Percentiles rank a stretch among this genome's conserved stretches.
These are phyloP conservation scores for Seiridium cupressi DNA, from an alignment of 2,329 filamentous ascomycete species.

Conservation along the genomic window DNA sequence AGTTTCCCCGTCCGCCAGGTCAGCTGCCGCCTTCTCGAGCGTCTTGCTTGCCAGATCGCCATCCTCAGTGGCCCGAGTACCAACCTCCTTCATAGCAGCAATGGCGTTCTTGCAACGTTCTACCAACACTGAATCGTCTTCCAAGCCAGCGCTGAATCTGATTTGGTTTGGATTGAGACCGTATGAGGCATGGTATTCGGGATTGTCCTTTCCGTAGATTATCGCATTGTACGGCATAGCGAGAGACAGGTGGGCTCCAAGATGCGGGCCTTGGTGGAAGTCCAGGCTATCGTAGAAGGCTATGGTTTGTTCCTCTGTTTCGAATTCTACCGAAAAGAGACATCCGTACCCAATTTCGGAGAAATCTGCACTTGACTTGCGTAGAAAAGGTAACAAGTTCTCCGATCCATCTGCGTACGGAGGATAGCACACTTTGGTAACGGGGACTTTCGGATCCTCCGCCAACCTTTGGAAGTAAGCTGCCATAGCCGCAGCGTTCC, in stretches of 20 bases:
- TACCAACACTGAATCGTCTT: conserved; percentile 39
- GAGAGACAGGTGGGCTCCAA: conserved; percentile 52
- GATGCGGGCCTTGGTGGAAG: conserved; percentile 50
- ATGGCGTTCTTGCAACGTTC: conserved; percentile 15
- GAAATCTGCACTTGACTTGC: conserved; percentile 40
- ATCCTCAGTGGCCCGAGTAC: conserved; percentile 3
- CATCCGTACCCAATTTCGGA: conserved; percentile 52
- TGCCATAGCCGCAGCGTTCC: conserved; percentile 42
- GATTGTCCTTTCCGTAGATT: conserved; percentile 39
- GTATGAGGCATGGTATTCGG: conserved; percentile 32
- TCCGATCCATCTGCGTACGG: conserved; percentile 19
- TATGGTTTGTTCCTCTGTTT: conserved; percentile 32
- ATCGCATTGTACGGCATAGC: conserved; percentile 45
- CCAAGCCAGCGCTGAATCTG: conserved; percentile 46
- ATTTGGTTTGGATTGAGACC: conserved; percentile 40
- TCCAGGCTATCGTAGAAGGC: conserved; percentile 50
- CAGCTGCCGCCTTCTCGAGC: neutral
- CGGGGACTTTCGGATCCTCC: conserved; percentile 28
- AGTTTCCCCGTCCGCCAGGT: neutral
- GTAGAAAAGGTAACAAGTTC: conserved; percentile 25
- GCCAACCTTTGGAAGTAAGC: conserved; percentile 31
- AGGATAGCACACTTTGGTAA: conserved; percentile 45
- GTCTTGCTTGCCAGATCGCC: conserved; percentile 5
- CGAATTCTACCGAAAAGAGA: conserved; percentile 51
- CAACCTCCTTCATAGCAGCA: neutral